Evolutionary conservation across 192 early-diverging fungal species (phyloP), one percentile per base, ranked within the genome.

Genomic region (Coemansia sp.): DNA sequence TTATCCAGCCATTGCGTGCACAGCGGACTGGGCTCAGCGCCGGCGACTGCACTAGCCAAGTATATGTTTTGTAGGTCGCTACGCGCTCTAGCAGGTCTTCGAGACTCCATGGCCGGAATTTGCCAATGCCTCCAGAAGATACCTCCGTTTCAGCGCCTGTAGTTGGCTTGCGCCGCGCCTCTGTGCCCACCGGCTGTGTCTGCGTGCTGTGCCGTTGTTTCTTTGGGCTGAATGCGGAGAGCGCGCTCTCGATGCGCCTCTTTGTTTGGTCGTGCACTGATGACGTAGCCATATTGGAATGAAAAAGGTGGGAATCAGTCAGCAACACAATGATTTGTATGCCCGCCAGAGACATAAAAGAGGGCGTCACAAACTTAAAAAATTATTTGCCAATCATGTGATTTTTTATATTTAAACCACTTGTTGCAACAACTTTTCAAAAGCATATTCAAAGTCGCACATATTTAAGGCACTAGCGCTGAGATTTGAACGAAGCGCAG

Each of bases 1-100:
- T 82, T 32, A 68, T 49, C 80, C 80, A 82, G 30, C 80, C 80
- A 33, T 68, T 73, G 18, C 69, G 73, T 7, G 70, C 68, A 32
- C 80, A 82, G 35, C 59, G 57, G 6, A 73, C 74, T 1, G 80
- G 80, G 45, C 60, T 76, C 42, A 82, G 54, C 25, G 16, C 19
- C 8, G 54, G 52, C 49, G 73, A 68, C 50, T 74, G 66, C 14
- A 69, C 68, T 14, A 70, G 67, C 80, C 80, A 82, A 2, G 70
- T 77, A 44, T 73, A 65, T 53, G 73, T 73, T 61, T 73, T 69
- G 51, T 62, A 82, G 3, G 74, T 82, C 24, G 71, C 48, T 24
- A 82, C 70, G 12, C 80, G 70, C 10, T 60, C 71, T 5, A 82
- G 60, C 48, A 82, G 43, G 48, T 73, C 67, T 7, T 72, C 65